Evolutionary conservation across 1,284 basidiomycete species (phyloP), one percentile per base, ranked within the genome.

Genomic region (Trichosporon ovoides): DNA sequence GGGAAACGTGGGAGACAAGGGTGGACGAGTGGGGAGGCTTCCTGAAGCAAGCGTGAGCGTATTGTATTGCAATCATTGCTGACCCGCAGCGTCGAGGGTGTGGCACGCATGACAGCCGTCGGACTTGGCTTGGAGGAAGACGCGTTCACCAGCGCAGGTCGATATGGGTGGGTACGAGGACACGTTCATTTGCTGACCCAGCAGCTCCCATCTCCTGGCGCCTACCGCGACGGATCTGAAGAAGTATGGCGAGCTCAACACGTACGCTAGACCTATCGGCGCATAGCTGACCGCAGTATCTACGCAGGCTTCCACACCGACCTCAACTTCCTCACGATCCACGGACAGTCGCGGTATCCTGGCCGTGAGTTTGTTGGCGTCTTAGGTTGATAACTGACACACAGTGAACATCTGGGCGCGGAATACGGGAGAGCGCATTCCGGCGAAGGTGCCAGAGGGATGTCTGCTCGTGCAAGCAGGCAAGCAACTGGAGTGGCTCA

Each of bases 401-500:
- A 7, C 52, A 74, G 72, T 77, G 46, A 83, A 94, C 72, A 88
- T 95, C 53, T 94, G 91, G 91, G 91, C 90, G 3, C 82, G 91
- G 22, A 95, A 96, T 69, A 86, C 87, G 0, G 91, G 91, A 22
- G 91, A 88, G 73, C 84, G 89, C 12, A 90, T 95, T 60, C 80
- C 86, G 3, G 91, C 93, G 28, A 83, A 81, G 68, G 90, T 95
- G 54, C 91, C 86, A 0, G 78, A 84, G 0, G 83, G 80, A 4
- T 77, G 76, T 63, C 64, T 81, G n/a, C 67, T 81, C 16, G 79
- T 94, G 0, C 91, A 96, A 76, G 91, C 91, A 2, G 92, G 91
- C 43, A 94, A 91, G 74, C 91, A 95, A 71, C 82, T 95, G 9
- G 91, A 95, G 73, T 89, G 93, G 77, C 78, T 93, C 54, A 88